Conservation (phyloP, 2,329 filamentous ascomycete species). For the Diplodia corticola region DNA sequence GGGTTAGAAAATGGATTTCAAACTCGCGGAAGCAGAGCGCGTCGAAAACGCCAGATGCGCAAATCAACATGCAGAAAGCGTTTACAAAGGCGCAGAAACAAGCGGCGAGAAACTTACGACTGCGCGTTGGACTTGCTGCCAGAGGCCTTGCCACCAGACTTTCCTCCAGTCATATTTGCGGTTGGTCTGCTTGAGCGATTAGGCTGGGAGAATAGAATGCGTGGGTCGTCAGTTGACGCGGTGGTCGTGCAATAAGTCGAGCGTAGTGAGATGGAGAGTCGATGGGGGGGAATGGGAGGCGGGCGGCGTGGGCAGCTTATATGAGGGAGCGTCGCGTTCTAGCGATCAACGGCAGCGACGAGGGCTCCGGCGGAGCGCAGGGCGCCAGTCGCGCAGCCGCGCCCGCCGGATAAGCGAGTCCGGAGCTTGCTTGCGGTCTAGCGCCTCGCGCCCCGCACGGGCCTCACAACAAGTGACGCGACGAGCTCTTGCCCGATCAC, state of each 20-base stretch:
- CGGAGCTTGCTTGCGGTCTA: conserved; percentile 11
- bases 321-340: conserved; percentile 37
- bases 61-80: conserved; percentile 40
- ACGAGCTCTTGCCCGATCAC: conserved; percentile 26
- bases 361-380: conserved; percentile 14
- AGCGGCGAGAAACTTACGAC: conserved; percentile 70
- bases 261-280: conserved; percentile 9
- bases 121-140: conserved; percentile 95
- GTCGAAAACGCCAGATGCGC: conserved; percentile 28
- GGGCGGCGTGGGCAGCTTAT: conserved; percentile 38
- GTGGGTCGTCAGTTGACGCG: not conserved
- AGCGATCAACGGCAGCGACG: conserved; percentile 20
- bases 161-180: conserved; percentile 97
- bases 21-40: conserved; percentile 29
- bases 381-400: conserved; percentile 20
- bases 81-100: conserved; percentile 32
- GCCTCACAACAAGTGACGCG: conserved; percentile 28
- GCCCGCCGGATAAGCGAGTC: conserved; percentile 18
- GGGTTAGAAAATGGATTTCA: conserved; percentile 43
- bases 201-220: conserved; percentile 38
- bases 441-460: conserved; percentile 31
- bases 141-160: conserved; percentile 99
- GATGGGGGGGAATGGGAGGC: conserved; percentile 38
- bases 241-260: conserved; percentile 19
- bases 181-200: conserved; percentile 33